Percentiles rank a stretch among this genome's conserved stretches.
phyloP scores from a whole-genome alignment of 108 stramenopile genomes.

The Nitzschia sp. region DNA sequence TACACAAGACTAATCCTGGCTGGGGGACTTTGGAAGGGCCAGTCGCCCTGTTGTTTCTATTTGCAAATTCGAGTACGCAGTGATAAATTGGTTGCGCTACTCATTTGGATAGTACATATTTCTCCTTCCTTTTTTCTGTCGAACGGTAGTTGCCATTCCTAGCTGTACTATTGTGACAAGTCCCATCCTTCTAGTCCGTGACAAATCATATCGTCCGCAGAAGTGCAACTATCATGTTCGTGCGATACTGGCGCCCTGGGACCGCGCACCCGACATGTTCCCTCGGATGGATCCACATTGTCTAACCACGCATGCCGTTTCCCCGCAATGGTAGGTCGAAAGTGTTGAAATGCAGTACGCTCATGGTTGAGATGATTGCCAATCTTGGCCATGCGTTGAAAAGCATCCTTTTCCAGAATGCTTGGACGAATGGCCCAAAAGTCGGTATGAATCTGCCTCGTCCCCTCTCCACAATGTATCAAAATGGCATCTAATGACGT shows the following conservation, averaged over 20 bases:
- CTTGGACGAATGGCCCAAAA: constrained; percentile 42
- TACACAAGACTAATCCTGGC: no score
- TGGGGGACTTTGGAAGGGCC: no score
- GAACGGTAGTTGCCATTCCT: background rate
- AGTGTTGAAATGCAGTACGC: constrained; percentile 16
- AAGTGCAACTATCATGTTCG: constrained; percentile 23
- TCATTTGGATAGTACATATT: no score
- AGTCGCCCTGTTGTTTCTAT: no score
- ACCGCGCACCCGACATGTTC: constrained; percentile 19
- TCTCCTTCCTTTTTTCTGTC: no score
- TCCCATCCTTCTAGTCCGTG: constrained; percentile 20
- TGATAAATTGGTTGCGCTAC: no score
- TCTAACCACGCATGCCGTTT: constrained; percentile 4
- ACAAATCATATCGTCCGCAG: constrained; percentile 8
- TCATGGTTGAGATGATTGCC: constrained; percentile 22
- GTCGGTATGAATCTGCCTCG: constrained; percentile 35
- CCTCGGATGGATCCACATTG: constrained; percentile 12
- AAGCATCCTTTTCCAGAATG: background rate
- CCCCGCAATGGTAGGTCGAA: constrained; percentile 1
- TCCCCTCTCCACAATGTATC: constrained; percentile 10
- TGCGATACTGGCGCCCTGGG: constrained; percentile 17
- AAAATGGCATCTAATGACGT: constrained; percentile 20
- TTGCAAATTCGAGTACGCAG: no score
- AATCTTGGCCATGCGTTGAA: constrained; percentile 2
- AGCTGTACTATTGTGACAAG: background rate